Evolutionary conservation across 2,329 filamentous ascomycete genomes (phyloP).

Genomic region (Diatrype stigma): DNA sequence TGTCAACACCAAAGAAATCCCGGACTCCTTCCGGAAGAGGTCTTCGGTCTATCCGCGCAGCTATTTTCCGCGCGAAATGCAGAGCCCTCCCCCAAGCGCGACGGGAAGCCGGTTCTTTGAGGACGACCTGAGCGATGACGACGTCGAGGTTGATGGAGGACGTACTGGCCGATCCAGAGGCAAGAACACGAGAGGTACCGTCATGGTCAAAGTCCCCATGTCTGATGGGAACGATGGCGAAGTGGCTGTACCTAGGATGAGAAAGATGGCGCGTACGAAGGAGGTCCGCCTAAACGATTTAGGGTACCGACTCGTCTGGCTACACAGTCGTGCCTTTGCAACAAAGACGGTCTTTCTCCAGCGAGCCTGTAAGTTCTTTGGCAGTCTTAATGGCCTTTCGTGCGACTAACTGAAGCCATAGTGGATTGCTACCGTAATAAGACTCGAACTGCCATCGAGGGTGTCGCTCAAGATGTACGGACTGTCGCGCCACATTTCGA

Average conservation of each 20-base stretch:
- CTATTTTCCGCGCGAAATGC: slow-evolving; percentile 92
- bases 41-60: slow-evolving; percentile 88
- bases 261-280: slow-evolving; percentile 65
- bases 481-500: slow-evolving; percentile 81
- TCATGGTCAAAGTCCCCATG: slow-evolving; percentile 59
- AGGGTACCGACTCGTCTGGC: slow-evolving; percentile 94
- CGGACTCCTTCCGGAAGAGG: slow-evolving; percentile 86
- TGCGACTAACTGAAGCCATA: slow-evolving; percentile 30
- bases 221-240: slow-evolving; percentile 69
- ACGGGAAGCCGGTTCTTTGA: slow-evolving; percentile 72
- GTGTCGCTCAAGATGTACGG: slow-evolving; percentile 69
- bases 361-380: slow-evolving; percentile 69
- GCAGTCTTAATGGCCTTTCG: slow-evolving; percentile 7
- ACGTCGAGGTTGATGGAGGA: slow-evolving; percentile 53
- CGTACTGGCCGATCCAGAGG: slow-evolving; percentile 31
- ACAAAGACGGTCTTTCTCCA: slow-evolving; percentile 84
- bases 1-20: slow-evolving; percentile 92
- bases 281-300: slow-evolving; percentile 91
- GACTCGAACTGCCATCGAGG: slow-evolving; percentile 53
- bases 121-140: slow-evolving; percentile 54
- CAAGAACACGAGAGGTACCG: slow-evolving; percentile 28
- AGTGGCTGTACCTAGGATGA: slow-evolving; percentile 71
- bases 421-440: slow-evolving; percentile 87
- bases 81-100: slow-evolving; percentile 72
- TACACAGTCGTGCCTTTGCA: slow-evolving; percentile 87